A percentile compares a stretch with the other conserved stretches of the same genome.
phyloP scores from a whole-genome alignment of 371 early-diverging fungal species.

The Mucor racemosus region DNA sequence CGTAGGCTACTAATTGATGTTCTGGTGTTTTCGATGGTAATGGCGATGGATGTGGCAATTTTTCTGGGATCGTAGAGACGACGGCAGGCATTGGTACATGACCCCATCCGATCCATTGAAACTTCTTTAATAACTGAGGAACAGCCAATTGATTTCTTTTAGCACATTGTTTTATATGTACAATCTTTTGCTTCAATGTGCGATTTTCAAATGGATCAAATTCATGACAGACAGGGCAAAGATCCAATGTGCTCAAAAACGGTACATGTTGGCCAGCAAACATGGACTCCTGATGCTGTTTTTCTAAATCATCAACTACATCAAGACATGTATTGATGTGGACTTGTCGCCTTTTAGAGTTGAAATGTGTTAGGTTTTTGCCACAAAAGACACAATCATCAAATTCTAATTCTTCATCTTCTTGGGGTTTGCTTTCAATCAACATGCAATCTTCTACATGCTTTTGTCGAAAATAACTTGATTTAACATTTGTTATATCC shows the following conservation, averaged over 20 bases:
- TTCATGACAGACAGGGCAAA: slow-evolving; percentile 42
- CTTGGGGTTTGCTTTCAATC: not conserved
- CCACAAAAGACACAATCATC: slow-evolving; percentile 42
- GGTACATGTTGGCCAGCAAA: slow-evolving; percentile 33
- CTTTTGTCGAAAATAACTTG: slow-evolving; percentile 33
- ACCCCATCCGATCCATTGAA: slow-evolving; percentile 45
- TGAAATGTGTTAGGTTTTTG: slow-evolving; percentile 26
- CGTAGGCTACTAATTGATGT: not conserved
- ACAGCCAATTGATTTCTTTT: slow-evolving; percentile 19
- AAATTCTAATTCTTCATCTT: slow-evolving; percentile 21
- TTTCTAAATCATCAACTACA: slow-evolving; percentile 10
- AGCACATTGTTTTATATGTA: slow-evolving; percentile 35
- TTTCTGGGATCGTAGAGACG: not conserved
- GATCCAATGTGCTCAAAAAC: slow-evolving; percentile 20
- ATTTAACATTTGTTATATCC: slow-evolving; percentile 22
- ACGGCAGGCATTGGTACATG: slow-evolving; percentile 18
- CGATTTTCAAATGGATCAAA: slow-evolving; percentile 8
- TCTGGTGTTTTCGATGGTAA: not conserved
- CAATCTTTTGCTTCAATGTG: slow-evolving; percentile 23
- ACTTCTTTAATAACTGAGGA: slow-evolving; percentile 23
- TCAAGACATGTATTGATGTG: slow-evolving; percentile 45
- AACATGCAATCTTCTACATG: slow-evolving; percentile 39
- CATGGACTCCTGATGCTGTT: slow-evolving; percentile 7
- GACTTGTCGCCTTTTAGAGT: slow-evolving; percentile 16
- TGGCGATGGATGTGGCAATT: not conserved